These are phyloP conservation scores for Carpinus viminea DNA, from an alignment of 306 rosid species.

Conservation along the genomic window DNA sequence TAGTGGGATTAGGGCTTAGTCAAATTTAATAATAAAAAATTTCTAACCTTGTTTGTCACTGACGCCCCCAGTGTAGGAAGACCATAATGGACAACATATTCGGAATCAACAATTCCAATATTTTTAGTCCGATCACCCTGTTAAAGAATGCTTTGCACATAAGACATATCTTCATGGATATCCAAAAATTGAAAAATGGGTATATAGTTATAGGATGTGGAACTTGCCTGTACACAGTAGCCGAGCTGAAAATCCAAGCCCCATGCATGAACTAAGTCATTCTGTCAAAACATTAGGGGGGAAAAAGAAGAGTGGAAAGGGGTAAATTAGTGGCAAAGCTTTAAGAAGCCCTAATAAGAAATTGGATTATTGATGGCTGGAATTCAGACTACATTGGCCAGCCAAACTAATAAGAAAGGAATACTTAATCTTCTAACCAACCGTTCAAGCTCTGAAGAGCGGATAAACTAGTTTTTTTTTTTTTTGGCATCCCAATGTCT, in stretches of 20 bases:
- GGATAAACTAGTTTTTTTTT: too few species aligned
- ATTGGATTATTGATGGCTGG: neutral
- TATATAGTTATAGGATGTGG: neutral
- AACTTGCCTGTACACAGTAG: constrained; percentile 43
- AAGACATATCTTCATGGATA: neutral
- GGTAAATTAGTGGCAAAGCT: neutral
- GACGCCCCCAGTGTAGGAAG: constrained; percentile 47
- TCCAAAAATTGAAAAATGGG: neutral
- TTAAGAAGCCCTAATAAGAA: neutral
- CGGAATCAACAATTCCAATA: constrained; percentile 51
- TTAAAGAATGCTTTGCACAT: constrained; percentile 10
- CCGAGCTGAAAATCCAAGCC: constrained; percentile 52
- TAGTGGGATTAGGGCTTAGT: neutral
- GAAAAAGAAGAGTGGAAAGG: neutral
- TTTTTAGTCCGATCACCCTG: constrained; percentile 54
- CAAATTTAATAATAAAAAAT: neutral
- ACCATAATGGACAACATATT: constrained; percentile 44
- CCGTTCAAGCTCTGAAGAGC: too few species aligned
- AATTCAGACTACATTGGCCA: neutral
- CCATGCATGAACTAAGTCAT: constrained; percentile 58
- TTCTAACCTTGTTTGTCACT: constrained; percentile 31
- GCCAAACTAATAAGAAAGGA: neutral
- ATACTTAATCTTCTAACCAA: too few species aligned
- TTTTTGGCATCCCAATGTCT: neutral
- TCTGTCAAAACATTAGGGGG: constrained; percentile 25